These are phyloP conservation scores for Omphalotus guepiniiformis DNA, from an alignment of 768 basidiomycete species.

Conservation along the genomic window DNA sequence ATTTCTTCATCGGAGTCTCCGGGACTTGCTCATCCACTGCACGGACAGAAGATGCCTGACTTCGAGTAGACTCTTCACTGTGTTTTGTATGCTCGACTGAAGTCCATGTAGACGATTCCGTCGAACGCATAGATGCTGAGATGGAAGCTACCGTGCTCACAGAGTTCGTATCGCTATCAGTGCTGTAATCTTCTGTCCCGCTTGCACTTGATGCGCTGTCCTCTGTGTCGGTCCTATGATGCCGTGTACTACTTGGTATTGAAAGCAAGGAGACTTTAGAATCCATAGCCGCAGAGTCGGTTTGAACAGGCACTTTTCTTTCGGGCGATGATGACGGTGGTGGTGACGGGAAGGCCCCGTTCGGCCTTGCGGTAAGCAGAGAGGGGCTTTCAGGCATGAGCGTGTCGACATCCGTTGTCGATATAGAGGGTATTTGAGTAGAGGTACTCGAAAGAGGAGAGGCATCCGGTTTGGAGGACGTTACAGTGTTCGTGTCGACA, in stretches of 20 bases:
- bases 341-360: not conserved
- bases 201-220: slow-evolving; percentile 22
- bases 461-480: not conserved
- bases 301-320: no score
- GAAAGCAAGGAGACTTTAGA: slow-evolving; percentile 14
- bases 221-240: not conserved
- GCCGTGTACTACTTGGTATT: not conserved
- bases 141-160: slow-evolving; percentile 17
- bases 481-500: not conserved
- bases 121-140: slow-evolving; percentile 22
- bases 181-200: slow-evolving; percentile 25
- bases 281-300: not conserved
- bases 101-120: slow-evolving; percentile 4
- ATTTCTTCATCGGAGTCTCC: not conserved
- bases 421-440: slow-evolving; percentile 46
- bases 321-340: not conserved
- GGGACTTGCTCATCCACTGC: not conserved
- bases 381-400: slow-evolving; percentile 18
- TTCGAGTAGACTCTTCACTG: not conserved
- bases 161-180: slow-evolving; percentile 24
- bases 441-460: not conserved
- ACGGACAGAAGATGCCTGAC: not conserved
- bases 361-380: slow-evolving; percentile 11
- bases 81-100: not conserved
- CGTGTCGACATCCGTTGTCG: slow-evolving; percentile 44